Evolutionary conservation across 495 filamentous ascomycete species (phyloP), one percentile per base, ranked within the genome.

Genomic region (Penicillium arizonense): DNA sequence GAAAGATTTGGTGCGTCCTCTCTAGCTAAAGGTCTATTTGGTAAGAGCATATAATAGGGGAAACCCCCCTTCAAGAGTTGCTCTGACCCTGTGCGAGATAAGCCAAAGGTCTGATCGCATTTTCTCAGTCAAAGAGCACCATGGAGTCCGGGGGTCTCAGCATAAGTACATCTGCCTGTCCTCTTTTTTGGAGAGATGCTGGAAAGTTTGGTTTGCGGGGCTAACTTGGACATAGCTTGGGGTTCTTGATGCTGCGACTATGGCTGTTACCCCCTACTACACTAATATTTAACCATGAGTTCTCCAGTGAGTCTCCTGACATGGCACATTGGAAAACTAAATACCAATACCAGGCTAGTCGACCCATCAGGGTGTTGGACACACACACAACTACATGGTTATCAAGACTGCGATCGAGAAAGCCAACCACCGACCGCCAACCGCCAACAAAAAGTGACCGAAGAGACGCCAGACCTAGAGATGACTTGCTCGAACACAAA

Each of bases 341-440:
- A 32, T 23, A n/a, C 3, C n/a, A 2, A 14, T 16, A 7, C 9
- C 32, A 62, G 62, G n/a, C 50, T 59, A 4, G 26, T n/a, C 33
- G 62, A 59, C 10, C 47, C 57, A 8, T 68, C 65, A 28, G 68
- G 63, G 3, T 65, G 72, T 38, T 73, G 58, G 56, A 46, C 43
- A 63, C 35, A 45, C 56, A 4, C 54, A 72, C 39, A 69, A 69
- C 7, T 70, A 58, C 42, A 64, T 47, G 12, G 59, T 72, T 3
- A 52, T 73, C 35, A 68, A 64, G 36, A 61, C 58, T 41, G 63
- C 45, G 11, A 64, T 64, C n/a, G 21, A 47, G 54, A 58, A 36
- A 61, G 56, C 23, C 5, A 24, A 24, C 23, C 23, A 4, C 5
- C 23, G 4, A 24, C 23, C 23, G 23, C 23, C 1, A 24, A 24